Evolutionary conservation across 148 eudicot species (phyloP), one percentile per base, ranked within the genome.

Genomic region (Camellia granthamiana): DNA sequence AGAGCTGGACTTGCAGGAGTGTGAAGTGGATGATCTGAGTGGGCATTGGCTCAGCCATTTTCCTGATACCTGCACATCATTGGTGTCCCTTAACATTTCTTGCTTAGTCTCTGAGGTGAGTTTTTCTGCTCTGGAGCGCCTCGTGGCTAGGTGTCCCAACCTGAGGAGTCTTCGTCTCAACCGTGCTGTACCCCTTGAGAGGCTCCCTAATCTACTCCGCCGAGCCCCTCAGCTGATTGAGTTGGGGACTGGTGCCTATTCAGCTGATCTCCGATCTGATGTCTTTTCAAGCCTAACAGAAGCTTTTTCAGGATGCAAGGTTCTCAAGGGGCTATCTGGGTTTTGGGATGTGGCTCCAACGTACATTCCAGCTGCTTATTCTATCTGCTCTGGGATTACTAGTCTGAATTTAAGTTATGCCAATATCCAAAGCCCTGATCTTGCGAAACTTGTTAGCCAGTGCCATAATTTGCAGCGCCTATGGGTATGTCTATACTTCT

Each of bases 31-130:
- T 13, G 99, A 94, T 77, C 81, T 86, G n/a, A 90, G 93, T 81
- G 98, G 99, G 69, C 90, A 92, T 78, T 94, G 99, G 99, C 86
- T 94, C 56, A 91, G 91, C 84, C 90, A 91, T 81, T 96, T 96
- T 46, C 99, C 99, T 19, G 97, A 92, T 69, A 75, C 81, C 15
- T 91, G 59, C 74, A 92, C 99, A 9, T 91, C 97, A 14, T 72
- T 94, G 74, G 97, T 89, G 23, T 90, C 97, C 5, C 92, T 96
- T n/a, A 96, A 92, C 83, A 90, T 94, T 5, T 79, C 99, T 54
- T 96, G 98, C 85, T 86, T 96, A 41, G 69, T 47, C 61, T 91
- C 99, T 3, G 99, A 96, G 87, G 89, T 94, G 63, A 87, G 91
- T 71, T 89, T 87, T 69, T 83, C 95, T 60, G 90, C 95, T 47